Evolutionary conservation across 1,284 basidiomycete genomes (phyloP).

Genomic region (Marasmius oreades): DNA sequence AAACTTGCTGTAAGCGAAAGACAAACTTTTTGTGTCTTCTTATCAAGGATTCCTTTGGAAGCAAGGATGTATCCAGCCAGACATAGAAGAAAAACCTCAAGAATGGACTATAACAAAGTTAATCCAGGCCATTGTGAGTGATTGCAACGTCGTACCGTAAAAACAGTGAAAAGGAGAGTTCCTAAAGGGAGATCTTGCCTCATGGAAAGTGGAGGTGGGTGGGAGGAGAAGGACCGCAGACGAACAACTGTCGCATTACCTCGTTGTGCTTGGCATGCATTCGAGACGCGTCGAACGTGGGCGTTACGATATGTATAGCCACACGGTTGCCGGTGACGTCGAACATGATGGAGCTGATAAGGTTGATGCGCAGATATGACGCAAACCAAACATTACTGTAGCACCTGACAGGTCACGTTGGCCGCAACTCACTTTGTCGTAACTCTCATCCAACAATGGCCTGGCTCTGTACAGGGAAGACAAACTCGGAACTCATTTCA

Average conservation of each 20-base stretch:
- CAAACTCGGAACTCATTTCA: slow-evolving; percentile 68
- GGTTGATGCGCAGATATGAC: too few species aligned
- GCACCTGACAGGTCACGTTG: too few species aligned
- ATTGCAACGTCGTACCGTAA: too few species aligned
- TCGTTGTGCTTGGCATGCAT: too few species aligned
- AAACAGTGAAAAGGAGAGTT: slow-evolving; percentile 47
- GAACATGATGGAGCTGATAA: too few species aligned
- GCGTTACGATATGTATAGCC: too few species aligned
- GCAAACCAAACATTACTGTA: too few species aligned
- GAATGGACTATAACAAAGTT: slow-evolving; percentile 64
- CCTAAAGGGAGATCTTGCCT: slow-evolving; percentile 12
- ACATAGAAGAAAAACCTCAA: slow-evolving; percentile 87
- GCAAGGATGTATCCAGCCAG: slow-evolving; percentile 85
- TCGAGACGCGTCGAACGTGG: too few species aligned
- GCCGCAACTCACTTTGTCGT: too few species aligned
- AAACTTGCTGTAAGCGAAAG: not conserved
- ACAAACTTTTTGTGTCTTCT: slow-evolving; percentile 82
- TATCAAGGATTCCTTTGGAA: slow-evolving; percentile 78
- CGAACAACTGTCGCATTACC: not conserved
- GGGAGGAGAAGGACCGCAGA: not conserved
- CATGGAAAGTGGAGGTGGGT: not conserved
- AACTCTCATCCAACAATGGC: too few species aligned
- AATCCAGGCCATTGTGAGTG: too few species aligned
- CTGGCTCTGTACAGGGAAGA: slow-evolving; percentile 70
- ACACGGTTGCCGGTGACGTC: too few species aligned